A percentile compares a stretch with the other conserved stretches of the same genome.
These are phyloP conservation scores for Komagataea norvegica DNA, from an alignment of 1,139 yeast genomes.

Conservation along the genomic window DNA sequence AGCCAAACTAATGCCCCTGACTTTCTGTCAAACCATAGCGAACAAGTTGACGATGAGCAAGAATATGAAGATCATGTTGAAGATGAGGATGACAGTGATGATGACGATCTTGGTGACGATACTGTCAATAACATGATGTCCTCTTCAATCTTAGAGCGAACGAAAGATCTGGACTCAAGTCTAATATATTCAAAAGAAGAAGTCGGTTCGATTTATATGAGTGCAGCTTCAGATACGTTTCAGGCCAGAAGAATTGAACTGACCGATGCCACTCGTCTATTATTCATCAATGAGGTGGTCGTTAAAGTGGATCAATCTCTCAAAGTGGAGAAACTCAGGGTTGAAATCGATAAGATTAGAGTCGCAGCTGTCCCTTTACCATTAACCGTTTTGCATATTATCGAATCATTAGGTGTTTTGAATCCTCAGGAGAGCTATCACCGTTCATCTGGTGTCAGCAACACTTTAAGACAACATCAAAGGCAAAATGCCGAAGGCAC, in stretches of 20 bases:
- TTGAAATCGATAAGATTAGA: conserved; percentile 43
- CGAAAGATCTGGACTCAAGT: conserved; percentile 51
- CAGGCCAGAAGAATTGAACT: conserved; percentile 22
- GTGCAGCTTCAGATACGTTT: conserved; percentile 54
- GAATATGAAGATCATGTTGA: conserved; percentile 13
- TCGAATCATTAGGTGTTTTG: conserved; percentile 26
- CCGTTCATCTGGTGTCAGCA: conserved; percentile 29
- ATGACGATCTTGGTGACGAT: conserved; percentile 26
- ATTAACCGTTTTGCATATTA: conserved; percentile 23
- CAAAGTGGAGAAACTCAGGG: conserved; percentile 41
- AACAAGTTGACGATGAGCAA: conserved; percentile 16
- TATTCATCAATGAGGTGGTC: conserved; percentile 34
- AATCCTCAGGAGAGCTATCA: conserved; percentile 27
- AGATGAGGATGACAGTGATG: conserved; percentile 18
- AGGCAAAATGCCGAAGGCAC: not conserved
- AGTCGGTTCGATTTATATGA: conserved; percentile 74
- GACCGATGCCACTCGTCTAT: conserved; percentile 14
- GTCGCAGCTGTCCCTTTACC: conserved; percentile 41
- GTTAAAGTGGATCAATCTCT: conserved; percentile 51
- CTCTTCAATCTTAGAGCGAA: conserved; percentile 33
- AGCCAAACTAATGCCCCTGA: conserved; percentile 13
- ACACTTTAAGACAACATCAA: conserved; percentile 9
- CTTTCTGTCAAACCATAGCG: conserved; percentile 10
- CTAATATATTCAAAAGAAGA: conserved; percentile 65
- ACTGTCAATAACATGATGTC: conserved; percentile 33